Percentiles rank a stretch among this genome's conserved stretches.
Conservation (phyloP, 2,329 filamentous ascomycete species). For the Trichoderma brevicompactum region DNA sequence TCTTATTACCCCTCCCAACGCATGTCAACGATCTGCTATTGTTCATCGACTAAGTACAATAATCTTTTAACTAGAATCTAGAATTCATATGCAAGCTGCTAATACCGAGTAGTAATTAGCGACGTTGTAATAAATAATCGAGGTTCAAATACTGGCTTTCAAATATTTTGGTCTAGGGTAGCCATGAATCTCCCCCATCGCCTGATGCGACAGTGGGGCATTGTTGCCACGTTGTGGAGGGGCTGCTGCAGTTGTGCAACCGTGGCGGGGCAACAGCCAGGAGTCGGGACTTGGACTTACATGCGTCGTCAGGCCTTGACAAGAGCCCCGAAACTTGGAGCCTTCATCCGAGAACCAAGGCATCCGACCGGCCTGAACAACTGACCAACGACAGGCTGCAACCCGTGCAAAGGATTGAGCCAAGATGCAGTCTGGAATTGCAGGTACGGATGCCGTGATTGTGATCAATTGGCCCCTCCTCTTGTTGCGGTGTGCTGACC, state of each 20-base stretch:
- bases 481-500: constrained; percentile 21
- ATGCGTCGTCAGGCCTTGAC: constrained; percentile 27
- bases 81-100: too few species aligned
- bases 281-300: constrained; percentile 20
- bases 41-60: too few species aligned
- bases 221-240: constrained; percentile 25
- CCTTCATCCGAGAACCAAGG: constrained; percentile 15
- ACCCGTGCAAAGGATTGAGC: not conserved
- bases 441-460: constrained; percentile 55
- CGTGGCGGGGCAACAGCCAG: constrained; percentile 25
- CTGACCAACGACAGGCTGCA: not conserved
- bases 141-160: not conserved
- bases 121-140: too few species aligned
- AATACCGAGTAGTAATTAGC: too few species aligned
- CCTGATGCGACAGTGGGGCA: constrained; percentile 7
- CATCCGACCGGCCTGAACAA: not conserved
- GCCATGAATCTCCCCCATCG: not conserved
- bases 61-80: too few species aligned
- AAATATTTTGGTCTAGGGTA: not conserved
- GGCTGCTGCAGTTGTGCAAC: constrained; percentile 15
- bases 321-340: constrained; percentile 19
- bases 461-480: constrained; percentile 2
- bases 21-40: too few species aligned
- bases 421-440: constrained; percentile 78
- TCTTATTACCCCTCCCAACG: too few species aligned